Evolutionary conservation across 1,284 basidiomycete genomes (phyloP), one percentile per base, ranked within the genome.

Genomic region (Leccinum pachyderme): DNA sequence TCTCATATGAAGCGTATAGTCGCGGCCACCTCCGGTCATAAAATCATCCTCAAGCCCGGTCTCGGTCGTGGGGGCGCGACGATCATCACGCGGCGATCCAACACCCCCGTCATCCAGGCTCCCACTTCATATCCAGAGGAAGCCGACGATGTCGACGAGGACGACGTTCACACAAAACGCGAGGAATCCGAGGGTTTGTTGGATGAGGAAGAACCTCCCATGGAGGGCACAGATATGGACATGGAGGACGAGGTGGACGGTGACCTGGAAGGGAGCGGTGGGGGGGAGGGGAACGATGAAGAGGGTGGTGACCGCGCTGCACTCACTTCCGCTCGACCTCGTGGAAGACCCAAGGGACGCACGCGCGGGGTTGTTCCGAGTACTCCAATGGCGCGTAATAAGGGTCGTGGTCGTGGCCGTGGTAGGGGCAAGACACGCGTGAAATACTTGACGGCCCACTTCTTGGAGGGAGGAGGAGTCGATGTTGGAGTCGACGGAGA

Each of bases 31-130:
- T 58, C 63, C 15, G 59, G 57, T 12, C 65, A 63, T 28, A 82
- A 80, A 73, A 83, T 82, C 54, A 76, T 82, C 37, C 80, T 82
- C 57, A 82, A 78, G 60, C 75, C 80, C 3, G 75, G 79, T 49
- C 57, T 69, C 31, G 60, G 72, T 52, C 62, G 63, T 53, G 62
- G 70, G 29, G 63, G 66, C 13, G 65, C 64, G n/a, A 67, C 68
- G 28, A 70, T 67, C 53, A 72, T 68, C 33, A 72, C 70, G 11
- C 65, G 70, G 6, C 64, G 63, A 47, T 66, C 71, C 18, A 53
- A 61, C 47, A 69, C 64, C 5, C 68, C 72, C 32, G 59, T 55
- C 27, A 24, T 56, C 15, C 63, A 55, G 39, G 59, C 59, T 0
- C 60, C 61, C 8, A 7, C 48, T 3, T 56, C 64, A 27, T 61